Conservation (phyloP, 768 basidiomycete species). For the Amanita pseudoporphyria region DNA sequence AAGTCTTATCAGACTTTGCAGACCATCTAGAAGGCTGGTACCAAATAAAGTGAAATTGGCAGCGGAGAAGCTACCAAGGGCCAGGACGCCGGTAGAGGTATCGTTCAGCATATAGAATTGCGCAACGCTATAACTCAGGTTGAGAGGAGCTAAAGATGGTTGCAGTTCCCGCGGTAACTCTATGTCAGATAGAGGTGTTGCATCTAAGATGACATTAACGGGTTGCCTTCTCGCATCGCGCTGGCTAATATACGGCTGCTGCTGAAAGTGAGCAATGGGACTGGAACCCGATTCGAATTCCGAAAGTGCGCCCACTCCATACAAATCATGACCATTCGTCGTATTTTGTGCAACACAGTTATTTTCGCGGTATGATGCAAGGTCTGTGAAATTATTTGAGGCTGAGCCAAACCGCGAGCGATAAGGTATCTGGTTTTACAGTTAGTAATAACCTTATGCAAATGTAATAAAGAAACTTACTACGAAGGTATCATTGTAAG, state of each 20-base stretch:
- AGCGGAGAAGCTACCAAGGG: constrained; percentile 49
- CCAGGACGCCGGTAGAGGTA: constrained; percentile 43
- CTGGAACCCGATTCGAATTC: constrained; percentile 6
- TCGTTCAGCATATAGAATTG: constrained; percentile 49
- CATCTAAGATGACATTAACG: constrained; percentile 41
- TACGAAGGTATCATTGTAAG: constrained; percentile 30
- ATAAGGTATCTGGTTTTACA: constrained; percentile 38
- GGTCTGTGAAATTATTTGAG: constrained; percentile 38
- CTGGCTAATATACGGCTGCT: constrained; percentile 25
- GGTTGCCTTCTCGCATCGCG: constrained; percentile 25
- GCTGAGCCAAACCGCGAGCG: constrained; percentile 40
- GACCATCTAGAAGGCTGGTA: constrained; percentile 32
- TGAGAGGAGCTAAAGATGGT: constrained; percentile 28
- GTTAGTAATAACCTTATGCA: neutral
- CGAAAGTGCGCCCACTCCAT: constrained; percentile 13
- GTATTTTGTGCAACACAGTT: constrained; percentile 39
- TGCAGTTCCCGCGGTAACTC: constrained; percentile 28
- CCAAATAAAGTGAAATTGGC: constrained; percentile 31
- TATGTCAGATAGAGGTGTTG: constrained; percentile 32
- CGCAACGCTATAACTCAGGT: constrained; percentile 38
- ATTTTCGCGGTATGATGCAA: constrained; percentile 36
- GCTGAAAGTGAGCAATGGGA: constrained; percentile 28
- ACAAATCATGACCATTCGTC: constrained; percentile 40
- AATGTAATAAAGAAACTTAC: constrained; percentile 20
- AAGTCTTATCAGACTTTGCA: constrained; percentile 32